Conservation (phyloP, 495 filamentous ascomycete genomes). For the Acidiella bohemica region DNA sequence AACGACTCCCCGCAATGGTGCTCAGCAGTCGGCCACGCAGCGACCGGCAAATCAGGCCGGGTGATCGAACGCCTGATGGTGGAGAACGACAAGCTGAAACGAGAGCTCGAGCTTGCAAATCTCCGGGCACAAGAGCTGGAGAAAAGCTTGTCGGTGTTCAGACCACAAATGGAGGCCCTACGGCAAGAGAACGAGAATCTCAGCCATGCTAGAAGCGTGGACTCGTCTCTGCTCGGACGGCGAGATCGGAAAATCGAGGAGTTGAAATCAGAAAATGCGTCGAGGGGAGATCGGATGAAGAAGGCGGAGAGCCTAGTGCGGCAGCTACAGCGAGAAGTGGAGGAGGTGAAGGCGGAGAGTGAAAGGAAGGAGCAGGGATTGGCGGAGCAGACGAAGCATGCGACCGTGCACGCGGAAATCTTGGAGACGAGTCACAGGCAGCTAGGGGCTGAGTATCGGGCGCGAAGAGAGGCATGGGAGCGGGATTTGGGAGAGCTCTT, state of each 20-base stretch:
- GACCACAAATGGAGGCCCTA: slow-evolving; percentile 55
- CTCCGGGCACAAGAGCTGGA: slow-evolving; percentile 33
- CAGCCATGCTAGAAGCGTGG: slow-evolving; percentile 30
- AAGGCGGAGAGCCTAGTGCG: slow-evolving; percentile 13
- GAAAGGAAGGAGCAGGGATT: slow-evolving; percentile 12
- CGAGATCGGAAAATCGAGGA: slow-evolving; percentile 23
- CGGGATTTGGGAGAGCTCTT: slow-evolving; percentile 7
- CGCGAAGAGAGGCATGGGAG: slow-evolving; percentile 18
- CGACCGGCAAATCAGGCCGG: slow-evolving; percentile 66
- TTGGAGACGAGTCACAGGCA: slow-evolving; percentile 21
- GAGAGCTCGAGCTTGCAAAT: slow-evolving; percentile 63
- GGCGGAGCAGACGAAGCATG: slow-evolving; percentile 17
- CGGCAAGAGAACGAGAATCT: slow-evolving; percentile 59
- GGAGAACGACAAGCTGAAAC: slow-evolving; percentile 72
- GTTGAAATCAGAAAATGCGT: slow-evolving; percentile 18
- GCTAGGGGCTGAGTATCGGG: slow-evolving; percentile 20
- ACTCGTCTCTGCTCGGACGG: slow-evolving; percentile 11
- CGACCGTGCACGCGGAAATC: slow-evolving; percentile 20
- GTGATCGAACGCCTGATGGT: slow-evolving; percentile 83
- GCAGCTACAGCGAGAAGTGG: slow-evolving; percentile 11
- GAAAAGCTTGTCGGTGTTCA: slow-evolving; percentile 53
- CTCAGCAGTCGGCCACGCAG: slow-evolving; percentile 61
- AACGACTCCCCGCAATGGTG: slow-evolving; percentile 42
- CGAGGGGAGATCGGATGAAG: slow-evolving; percentile 12
- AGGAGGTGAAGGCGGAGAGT: slow-evolving; percentile 10